Evolutionary conservation across 352 stramenopile genomes (phyloP), one percentile per base, ranked within the genome.

Genomic region (Peronospora belbahrii): DNA sequence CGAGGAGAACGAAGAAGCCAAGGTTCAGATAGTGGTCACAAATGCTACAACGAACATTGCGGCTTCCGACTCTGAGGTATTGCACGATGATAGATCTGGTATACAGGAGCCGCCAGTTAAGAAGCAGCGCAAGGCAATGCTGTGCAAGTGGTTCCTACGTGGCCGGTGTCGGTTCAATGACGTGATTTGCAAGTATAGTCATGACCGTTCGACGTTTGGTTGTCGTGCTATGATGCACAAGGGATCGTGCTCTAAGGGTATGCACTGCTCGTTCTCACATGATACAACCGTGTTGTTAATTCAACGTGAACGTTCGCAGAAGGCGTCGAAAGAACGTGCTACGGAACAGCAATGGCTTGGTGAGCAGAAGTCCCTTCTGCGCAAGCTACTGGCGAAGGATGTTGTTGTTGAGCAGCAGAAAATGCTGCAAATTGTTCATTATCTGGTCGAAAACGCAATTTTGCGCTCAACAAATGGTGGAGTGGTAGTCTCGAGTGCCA

Each of bases 401-500:
- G 70, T 92, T 17, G 48, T 62, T 42, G 42, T 63, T 10, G 80
- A 92, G 63, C 76, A 88, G 56, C 52, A 56, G 28, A 74, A 84
- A 41, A 82, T 89, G 59, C 65, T 92, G 40, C 73, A 92, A 57
- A 74, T 88, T 57, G 72, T 88, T 44, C 71, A 67, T 30, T 78
- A 59, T 53, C 44, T 89, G 24, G 71, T 88, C 3, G 43, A 54
- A 30, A 70, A 75, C 41, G 48, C 84, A 7, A 86, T 83, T 56
- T 74, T 87, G 47, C 57, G 59, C 37, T 61, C 49, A 35, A 20
- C 51, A 3, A 34, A 50, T 24, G 33, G 30, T 36, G 41, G 55
- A 4, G 30, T 46, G 15, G 25, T 9, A 30, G 39, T 40, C 30
- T 20, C 40, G 38, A 42, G 39, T 46, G 24, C 32, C 14, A 27